Evolutionary conservation across 257 asterid genomes (phyloP).

Genomic region (Solanum pinnatisectum): DNA sequence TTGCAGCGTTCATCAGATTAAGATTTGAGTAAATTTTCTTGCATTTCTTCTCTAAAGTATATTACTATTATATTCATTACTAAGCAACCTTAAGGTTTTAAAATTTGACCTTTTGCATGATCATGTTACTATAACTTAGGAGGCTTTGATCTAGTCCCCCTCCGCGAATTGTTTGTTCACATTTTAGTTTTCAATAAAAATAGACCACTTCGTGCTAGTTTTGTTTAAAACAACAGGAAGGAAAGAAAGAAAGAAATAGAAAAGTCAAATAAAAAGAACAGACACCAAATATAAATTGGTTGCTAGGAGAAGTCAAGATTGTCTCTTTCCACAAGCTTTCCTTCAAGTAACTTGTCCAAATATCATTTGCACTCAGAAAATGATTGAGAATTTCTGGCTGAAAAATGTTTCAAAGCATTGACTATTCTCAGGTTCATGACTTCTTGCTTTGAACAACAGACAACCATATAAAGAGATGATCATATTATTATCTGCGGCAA

Average conservation of each 20-base stretch:
- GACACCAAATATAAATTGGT: background rate
- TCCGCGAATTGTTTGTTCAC: background rate
- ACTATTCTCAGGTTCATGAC: background rate
- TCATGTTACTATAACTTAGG: background rate
- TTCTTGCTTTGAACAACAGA: background rate
- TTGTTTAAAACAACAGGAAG: slow-evolving; percentile 17
- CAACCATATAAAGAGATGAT: background rate
- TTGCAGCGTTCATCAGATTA: background rate
- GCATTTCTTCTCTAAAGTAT: background rate
- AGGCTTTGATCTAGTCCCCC: background rate
- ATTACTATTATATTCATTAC: background rate
- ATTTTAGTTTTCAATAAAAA: background rate
- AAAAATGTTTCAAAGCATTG: background rate
- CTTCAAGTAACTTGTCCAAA: background rate
- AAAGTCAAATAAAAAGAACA: background rate
- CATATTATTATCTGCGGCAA: background rate
- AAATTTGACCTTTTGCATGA: background rate
- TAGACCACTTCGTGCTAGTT: background rate
- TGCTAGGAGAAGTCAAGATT: background rate
- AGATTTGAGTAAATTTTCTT: background rate
- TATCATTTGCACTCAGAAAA: background rate
- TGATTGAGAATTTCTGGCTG: background rate
- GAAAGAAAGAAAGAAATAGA: background rate
- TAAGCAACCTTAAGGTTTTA: background rate
- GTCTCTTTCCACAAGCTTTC: background rate